A percentile compares a stretch with the other conserved stretches of the same genome.
These are phyloP conservation scores for Dioszegia crocea DNA, from an alignment of 768 basidiomycete species.

Conservation along the genomic window DNA sequence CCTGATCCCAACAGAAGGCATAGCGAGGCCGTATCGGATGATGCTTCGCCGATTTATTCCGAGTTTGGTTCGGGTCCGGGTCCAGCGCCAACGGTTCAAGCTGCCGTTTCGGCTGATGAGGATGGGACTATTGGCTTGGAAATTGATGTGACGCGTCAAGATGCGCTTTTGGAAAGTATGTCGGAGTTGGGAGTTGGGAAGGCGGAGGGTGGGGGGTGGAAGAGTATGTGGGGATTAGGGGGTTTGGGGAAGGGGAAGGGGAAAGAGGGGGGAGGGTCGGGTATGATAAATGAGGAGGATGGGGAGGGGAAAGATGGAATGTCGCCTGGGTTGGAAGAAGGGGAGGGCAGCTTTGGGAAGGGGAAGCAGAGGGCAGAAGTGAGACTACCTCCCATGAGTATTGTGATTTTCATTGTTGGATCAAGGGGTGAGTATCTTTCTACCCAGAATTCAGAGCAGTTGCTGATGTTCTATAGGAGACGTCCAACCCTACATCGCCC, in stretches of 20 bases:
- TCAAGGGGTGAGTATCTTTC: slow-evolving; percentile 55
- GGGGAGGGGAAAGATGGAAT: slow-evolving; percentile 51
- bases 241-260: neutral
- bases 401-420: slow-evolving; percentile 65
- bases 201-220: neutral
- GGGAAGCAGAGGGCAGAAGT: too few relatives aligned
- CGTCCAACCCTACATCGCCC: slow-evolving; percentile 61
- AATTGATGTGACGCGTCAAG: neutral
- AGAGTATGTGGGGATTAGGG: neutral
- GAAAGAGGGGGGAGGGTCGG: slow-evolving; percentile 11
- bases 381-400: slow-evolving; percentile 51
- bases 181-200: neutral
- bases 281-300: slow-evolving; percentile 27
- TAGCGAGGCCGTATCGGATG: neutral
- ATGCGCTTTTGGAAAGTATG: neutral
- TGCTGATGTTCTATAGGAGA: slow-evolving; percentile 52
- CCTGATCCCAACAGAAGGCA: too few relatives aligned
- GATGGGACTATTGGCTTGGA: slow-evolving; percentile 5
- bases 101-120: neutral
- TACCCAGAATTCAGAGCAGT: neutral
- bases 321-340: too few relatives aligned
- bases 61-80: too few relatives aligned
- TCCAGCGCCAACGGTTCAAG: too few relatives aligned
- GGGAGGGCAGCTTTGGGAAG: too few relatives aligned
- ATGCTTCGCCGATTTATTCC: too few relatives aligned